Evolutionary conservation across 805 yeast genomes (phyloP).

Genomic region (Naumovozyma castellii): DNA sequence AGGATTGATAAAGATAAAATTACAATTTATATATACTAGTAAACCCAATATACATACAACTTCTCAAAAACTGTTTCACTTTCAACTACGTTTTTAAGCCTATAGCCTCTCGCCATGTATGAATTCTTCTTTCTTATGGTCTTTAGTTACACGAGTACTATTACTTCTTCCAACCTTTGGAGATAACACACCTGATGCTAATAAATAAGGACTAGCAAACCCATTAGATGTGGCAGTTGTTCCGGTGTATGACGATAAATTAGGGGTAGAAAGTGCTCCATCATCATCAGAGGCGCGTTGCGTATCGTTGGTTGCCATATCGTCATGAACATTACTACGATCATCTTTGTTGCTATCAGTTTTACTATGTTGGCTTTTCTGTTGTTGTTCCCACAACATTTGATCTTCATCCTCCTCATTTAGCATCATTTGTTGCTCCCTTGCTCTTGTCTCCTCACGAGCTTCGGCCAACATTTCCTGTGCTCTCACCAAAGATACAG

Average conservation of each 20-base stretch:
- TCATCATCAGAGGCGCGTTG: constrained; percentile 18
- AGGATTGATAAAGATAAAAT: too few relatives aligned
- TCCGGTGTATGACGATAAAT: constrained; percentile 11
- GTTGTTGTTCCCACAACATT: constrained; percentile 27
- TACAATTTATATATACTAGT: too few relatives aligned
- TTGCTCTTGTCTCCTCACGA: constrained; percentile 57
- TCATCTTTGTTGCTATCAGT: constrained; percentile 3
- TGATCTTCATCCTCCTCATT: constrained; percentile 24
- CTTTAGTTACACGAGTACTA: constrained; percentile 4
- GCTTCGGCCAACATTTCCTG: constrained; percentile 79
- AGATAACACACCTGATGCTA: constrained; percentile 53
- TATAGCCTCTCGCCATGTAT: background rate
- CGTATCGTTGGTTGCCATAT: constrained; percentile 2
- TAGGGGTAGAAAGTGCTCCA: constrained; percentile 4
- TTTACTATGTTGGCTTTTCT: constrained; percentile 7
- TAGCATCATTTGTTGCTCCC: constrained; percentile 35
- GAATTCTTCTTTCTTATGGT: background rate
- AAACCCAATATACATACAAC: too few relatives aligned
- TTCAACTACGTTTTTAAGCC: background rate
- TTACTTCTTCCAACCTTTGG: constrained; percentile 32
- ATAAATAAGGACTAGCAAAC: constrained; percentile 57
- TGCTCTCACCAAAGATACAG: constrained; percentile 78
- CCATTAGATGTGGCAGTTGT: constrained; percentile 33
- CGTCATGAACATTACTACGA: background rate
- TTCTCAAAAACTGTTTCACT: too few relatives aligned